phyloP scores from a whole-genome alignment of 192 early-diverging fungal species.

The Diversispora epigaea region DNA sequence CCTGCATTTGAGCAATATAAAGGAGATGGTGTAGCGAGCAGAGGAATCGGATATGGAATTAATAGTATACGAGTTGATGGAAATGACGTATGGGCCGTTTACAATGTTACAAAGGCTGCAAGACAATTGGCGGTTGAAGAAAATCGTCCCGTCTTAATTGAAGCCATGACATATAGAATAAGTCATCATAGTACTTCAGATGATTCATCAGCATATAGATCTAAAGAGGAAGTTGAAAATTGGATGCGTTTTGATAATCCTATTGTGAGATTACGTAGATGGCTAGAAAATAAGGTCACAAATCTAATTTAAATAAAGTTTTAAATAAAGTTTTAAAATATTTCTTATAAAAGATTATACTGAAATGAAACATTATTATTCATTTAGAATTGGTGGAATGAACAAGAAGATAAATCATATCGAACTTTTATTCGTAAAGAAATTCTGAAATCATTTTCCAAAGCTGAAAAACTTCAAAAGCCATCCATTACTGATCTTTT shows the following conservation, averaged over 20 bases:
- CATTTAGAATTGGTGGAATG: slow-evolving; percentile 71
- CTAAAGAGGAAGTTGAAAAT: slow-evolving; percentile 87
- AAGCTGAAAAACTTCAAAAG: slow-evolving; percentile 86
- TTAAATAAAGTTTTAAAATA: neutral
- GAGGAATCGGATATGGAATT: slow-evolving; percentile 97
- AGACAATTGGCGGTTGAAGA: slow-evolving; percentile 78
- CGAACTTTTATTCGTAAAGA: slow-evolving; percentile 64
- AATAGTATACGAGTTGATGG: slow-evolving; percentile 97
- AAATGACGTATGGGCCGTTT: slow-evolving; percentile 98
- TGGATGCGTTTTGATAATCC: slow-evolving; percentile 89
- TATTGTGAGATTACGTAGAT: slow-evolving; percentile 84
- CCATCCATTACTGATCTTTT: slow-evolving; percentile 83
- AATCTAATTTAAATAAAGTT: neutral
- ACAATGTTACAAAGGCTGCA: slow-evolving; percentile 85
- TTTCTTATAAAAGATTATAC: too few relatives aligned
- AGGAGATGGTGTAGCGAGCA: slow-evolving; percentile 94
- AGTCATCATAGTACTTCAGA: slow-evolving; percentile 98
- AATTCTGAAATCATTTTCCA: slow-evolving; percentile 78
- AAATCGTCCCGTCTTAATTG: slow-evolving; percentile 88
- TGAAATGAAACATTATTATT: neutral
- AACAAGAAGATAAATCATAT: slow-evolving; percentile 65
- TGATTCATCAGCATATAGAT: slow-evolving; percentile 93
- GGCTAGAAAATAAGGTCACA: slow-evolving; percentile 68
- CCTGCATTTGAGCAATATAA: slow-evolving; percentile 93
- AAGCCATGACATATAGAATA: slow-evolving; percentile 97